These are phyloP conservation scores for Camellia lanceoleosa DNA, from an alignment of 148 eudicot species.

Conservation along the genomic window DNA sequence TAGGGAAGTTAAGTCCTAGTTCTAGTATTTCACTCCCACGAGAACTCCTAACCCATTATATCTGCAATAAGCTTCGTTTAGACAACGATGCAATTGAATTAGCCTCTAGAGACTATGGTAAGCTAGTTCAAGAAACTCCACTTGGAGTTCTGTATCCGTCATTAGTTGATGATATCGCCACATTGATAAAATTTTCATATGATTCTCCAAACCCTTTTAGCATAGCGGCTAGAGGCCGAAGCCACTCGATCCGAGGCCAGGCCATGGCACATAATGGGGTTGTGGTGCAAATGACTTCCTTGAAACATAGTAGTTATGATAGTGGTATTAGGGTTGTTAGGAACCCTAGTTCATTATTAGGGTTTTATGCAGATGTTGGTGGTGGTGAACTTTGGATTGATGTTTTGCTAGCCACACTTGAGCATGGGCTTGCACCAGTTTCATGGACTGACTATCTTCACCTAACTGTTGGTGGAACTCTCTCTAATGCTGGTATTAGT, in stretches of 20 bases:
- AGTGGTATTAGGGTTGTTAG: constrained; percentile 45
- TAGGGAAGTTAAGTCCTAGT: constrained; percentile 28
- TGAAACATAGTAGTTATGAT: constrained; percentile 14
- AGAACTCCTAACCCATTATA: constrained; percentile 28
- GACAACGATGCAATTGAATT: constrained; percentile 31
- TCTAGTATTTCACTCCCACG: constrained; percentile 33
- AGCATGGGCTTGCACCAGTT: constrained; percentile 66
- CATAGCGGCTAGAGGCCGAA: constrained; percentile 62
- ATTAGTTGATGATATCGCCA: constrained; percentile 42
- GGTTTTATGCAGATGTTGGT: constrained; percentile 65
- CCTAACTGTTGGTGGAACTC: constrained; percentile 82
- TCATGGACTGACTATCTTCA: constrained; percentile 95
- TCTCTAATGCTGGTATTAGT: constrained; percentile 92
- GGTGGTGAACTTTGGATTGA: constrained; percentile 84
- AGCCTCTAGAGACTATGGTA: constrained; percentile 68
- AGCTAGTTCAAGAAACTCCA: constrained; percentile 35
- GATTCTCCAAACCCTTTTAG: constrained; percentile 34
- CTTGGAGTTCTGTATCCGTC: constrained; percentile 60
- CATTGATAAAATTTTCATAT: constrained; percentile 45
- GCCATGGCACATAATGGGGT: constrained; percentile 72
- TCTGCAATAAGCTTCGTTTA: constrained; percentile 24
- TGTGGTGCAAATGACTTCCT: constrained; percentile 63
- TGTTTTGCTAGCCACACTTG: constrained; percentile 49
- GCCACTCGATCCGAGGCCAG: constrained; percentile 82
- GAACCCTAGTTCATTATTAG: constrained; percentile 27